phyloP scores from a whole-genome alignment of 2,329 filamentous ascomycete species.

The Hymenoscyphus occultus region DNA sequence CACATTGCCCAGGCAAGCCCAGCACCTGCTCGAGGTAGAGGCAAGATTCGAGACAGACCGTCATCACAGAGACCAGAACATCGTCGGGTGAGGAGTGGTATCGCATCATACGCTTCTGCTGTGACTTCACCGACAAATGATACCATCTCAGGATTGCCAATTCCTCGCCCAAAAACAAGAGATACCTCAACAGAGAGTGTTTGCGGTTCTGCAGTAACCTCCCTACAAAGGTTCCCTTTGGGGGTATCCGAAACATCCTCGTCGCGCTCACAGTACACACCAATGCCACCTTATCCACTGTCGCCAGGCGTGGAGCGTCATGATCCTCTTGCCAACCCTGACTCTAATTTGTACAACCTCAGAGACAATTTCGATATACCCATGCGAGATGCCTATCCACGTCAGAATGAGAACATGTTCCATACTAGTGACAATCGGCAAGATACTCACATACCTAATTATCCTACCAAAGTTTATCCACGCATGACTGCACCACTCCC shows the following conservation, averaged over 20 bases:
- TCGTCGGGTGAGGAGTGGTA: slow-evolving; percentile 22
- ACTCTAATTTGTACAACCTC: slow-evolving; percentile 10
- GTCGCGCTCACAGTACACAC: slow-evolving; percentile 7
- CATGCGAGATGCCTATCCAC: background rate
- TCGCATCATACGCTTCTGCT: slow-evolving; percentile 37
- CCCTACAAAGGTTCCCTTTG: slow-evolving; percentile 24
- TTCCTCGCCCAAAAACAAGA: slow-evolving; percentile 13
- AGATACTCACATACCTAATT: slow-evolving; percentile 9
- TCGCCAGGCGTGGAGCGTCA: slow-evolving; percentile 18
- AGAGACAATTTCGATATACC: slow-evolving; percentile 1
- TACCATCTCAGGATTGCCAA: slow-evolving; percentile 20
- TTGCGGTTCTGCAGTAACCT: slow-evolving; percentile 24
- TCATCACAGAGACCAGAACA: slow-evolving; percentile 23
- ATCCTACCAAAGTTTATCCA: slow-evolving; percentile 25
- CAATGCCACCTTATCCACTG: slow-evolving; percentile 22
- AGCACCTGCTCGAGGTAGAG: slow-evolving; percentile 33
- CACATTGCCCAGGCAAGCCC: slow-evolving; percentile 42
- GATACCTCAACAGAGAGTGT: slow-evolving; percentile 14
- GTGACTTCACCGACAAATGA: slow-evolving; percentile 27
- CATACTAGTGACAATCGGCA: background rate
- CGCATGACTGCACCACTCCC: slow-evolving; percentile 27
- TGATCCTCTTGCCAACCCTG: slow-evolving; percentile 12
- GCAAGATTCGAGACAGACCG: slow-evolving; percentile 31
- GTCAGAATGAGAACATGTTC: background rate
- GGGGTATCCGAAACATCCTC: slow-evolving; percentile 5